Conservation (phyloP, 1,139 yeast species). For the Geotrichum fermentans region DNA sequence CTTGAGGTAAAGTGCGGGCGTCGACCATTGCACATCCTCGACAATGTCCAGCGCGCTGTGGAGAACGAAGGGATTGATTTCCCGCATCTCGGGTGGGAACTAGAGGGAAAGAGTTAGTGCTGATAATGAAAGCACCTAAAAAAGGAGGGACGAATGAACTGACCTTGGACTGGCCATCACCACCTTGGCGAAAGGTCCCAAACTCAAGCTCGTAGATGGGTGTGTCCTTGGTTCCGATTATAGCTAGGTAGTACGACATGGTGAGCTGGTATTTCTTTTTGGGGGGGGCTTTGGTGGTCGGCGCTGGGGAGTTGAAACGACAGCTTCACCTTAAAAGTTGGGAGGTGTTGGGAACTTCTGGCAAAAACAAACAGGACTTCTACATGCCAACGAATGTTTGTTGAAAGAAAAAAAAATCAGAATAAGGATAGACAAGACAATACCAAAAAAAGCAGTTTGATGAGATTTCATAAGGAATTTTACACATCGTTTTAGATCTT, state of each 20-base stretch:
- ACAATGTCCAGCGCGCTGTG: slow-evolving; percentile 85
- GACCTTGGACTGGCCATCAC: slow-evolving; percentile 53
- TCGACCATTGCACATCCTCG: slow-evolving; percentile 83
- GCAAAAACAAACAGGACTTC: too few relatives aligned
- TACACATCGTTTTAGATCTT: slow-evolving; percentile 14
- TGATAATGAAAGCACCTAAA: not conserved
- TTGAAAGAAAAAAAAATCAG: too few relatives aligned
- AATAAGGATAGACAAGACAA: too few relatives aligned
- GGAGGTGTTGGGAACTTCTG: too few relatives aligned
- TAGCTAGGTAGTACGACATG: slow-evolving; percentile 80
- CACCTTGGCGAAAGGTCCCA: slow-evolving; percentile 63
- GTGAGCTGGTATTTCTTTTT: not conserved
- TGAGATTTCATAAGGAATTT: too few relatives aligned
- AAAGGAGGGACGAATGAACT: slow-evolving; percentile 9
- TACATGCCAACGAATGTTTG: too few relatives aligned
- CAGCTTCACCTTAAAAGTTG: too few relatives aligned
- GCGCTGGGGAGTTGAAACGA: too few relatives aligned
- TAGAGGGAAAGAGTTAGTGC: slow-evolving; percentile 23
- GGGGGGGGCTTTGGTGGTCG: too few relatives aligned
- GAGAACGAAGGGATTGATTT: slow-evolving; percentile 79
- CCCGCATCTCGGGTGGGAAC: slow-evolving; percentile 68
- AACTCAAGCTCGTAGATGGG: slow-evolving; percentile 88
- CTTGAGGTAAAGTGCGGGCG: slow-evolving; percentile 61
- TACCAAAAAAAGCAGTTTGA: too few relatives aligned
- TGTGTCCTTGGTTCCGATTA: slow-evolving; percentile 79